phyloP scores from a whole-genome alignment of 208 protist genomes.

The Crithidia fasciculata region DNA sequence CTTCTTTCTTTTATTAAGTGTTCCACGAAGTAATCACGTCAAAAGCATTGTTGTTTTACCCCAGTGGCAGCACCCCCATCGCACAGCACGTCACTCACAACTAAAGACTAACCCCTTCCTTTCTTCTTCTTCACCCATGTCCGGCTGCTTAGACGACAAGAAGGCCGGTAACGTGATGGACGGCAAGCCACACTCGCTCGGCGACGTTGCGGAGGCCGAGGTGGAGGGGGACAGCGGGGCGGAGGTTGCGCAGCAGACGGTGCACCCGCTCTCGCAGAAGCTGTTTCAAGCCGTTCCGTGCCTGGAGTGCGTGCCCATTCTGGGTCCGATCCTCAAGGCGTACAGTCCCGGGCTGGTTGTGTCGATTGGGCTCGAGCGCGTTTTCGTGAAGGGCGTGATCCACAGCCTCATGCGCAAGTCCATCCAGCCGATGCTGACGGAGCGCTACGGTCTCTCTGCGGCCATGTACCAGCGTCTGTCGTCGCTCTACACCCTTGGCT shows the following conservation, averaged over 20 bases:
- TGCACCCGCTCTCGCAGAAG: slow-evolving; percentile 11
- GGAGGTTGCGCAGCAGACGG: neutral
- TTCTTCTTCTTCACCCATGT: neutral
- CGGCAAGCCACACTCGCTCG: neutral
- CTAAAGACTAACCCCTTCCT: neutral
- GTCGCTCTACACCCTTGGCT: slow-evolving; percentile 52
- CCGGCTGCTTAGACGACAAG: neutral
- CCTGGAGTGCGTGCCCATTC: neutral
- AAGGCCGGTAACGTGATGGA: neutral
- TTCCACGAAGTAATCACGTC: too few relatives aligned
- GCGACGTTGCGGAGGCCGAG: neutral
- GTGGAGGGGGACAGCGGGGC: neutral
- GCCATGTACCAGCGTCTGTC: slow-evolving; percentile 57
- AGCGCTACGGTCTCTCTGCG: slow-evolving; percentile 39
- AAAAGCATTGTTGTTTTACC: too few relatives aligned
- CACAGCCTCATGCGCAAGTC: slow-evolving; percentile 46
- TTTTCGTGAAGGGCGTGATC: slow-evolving; percentile 56
- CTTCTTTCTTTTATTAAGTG: too few relatives aligned
- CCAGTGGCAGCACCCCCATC: too few relatives aligned
- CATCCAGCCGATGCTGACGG: slow-evolving; percentile 51
- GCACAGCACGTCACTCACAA: too few relatives aligned
- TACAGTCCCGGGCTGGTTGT: slow-evolving; percentile 1
- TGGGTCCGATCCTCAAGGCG: slow-evolving; percentile 1
- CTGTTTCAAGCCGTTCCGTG: neutral
- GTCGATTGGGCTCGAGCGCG: slow-evolving; percentile 23